These are phyloP conservation scores for Hemileccinum impolitum DNA, from an alignment of 768 basidiomycete species.

Conservation along the genomic window DNA sequence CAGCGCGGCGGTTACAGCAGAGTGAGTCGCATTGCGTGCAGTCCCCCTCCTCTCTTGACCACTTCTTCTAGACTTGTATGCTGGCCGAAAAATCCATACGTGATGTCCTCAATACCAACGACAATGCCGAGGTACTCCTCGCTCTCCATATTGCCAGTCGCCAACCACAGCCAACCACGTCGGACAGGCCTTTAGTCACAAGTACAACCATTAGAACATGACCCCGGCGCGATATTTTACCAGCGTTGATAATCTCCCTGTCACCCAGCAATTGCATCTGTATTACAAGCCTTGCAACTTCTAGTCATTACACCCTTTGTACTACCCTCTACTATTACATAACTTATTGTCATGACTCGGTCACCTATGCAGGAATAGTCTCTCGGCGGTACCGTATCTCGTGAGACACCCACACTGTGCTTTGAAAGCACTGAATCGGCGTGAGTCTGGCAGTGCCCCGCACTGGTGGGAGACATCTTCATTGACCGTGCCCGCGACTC, in stretches of 20 bases:
- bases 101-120: constrained; percentile 63
- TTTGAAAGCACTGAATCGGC: no score
- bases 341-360: constrained; percentile 17
- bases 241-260: constrained; percentile 1
- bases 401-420: no score
- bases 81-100: constrained; percentile 69
- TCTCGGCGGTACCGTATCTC: no score
- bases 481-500: no score
- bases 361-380: not conserved
- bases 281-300: constrained; percentile 21
- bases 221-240: constrained; percentile 6
- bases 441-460: no score
- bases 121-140: constrained; percentile 65
- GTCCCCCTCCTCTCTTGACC: not conserved
- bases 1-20: constrained; percentile 54
- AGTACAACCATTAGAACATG: constrained; percentile 25
- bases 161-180: constrained; percentile 8
- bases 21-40: constrained; percentile 32
- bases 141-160: constrained; percentile 49
- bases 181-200: constrained; percentile 14
- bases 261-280: constrained; percentile 21
- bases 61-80: constrained; percentile 52
- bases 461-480: no score
- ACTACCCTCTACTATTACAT: constrained; percentile 9
- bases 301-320: constrained; percentile 20